Evolutionary conservation across 345 rosid genomes (phyloP).

Genomic region (Salix koriyanagi): DNA sequence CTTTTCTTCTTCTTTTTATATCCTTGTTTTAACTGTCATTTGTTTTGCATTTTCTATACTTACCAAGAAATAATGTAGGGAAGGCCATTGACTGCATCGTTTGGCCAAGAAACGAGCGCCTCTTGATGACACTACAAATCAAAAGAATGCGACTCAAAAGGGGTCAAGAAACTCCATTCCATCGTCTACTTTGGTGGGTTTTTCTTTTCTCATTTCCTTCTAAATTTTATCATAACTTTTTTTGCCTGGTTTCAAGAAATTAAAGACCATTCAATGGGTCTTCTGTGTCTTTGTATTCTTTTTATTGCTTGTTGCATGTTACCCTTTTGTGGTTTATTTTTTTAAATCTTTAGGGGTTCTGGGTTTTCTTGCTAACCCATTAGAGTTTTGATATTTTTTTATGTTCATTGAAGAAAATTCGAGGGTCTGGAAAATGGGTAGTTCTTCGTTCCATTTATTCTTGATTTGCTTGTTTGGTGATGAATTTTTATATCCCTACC

Average conservation of each 20-base stretch:
- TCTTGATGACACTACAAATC: conserved; percentile 65
- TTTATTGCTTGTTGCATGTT: background rate
- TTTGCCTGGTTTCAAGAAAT: conserved; percentile 3
- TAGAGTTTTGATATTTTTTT: background rate
- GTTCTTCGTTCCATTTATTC: background rate
- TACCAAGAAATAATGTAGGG: no score
- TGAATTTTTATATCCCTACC: no score
- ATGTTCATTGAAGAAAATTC: no score
- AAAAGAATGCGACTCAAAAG: conserved; percentile 24
- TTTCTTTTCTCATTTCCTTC: no score
- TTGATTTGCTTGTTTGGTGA: background rate
- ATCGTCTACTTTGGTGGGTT: no score
- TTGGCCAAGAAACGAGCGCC: conserved; percentile 71
- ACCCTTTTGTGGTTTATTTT: background rate
- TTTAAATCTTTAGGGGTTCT: background rate
- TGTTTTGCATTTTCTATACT: no score
- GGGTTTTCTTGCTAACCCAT: background rate
- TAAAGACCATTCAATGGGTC: background rate
- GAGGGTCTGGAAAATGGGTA: background rate
- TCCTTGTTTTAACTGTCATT: no score
- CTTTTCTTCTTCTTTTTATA: no score
- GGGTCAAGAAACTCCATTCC: no score
- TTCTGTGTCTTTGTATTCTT: background rate
- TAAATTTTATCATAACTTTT: background rate
- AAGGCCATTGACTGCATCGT: background rate